Base-by-base conservation (phyloP, 2,329 filamentous ascomycete species). In the Pestalotiopsis sp. region DNA sequence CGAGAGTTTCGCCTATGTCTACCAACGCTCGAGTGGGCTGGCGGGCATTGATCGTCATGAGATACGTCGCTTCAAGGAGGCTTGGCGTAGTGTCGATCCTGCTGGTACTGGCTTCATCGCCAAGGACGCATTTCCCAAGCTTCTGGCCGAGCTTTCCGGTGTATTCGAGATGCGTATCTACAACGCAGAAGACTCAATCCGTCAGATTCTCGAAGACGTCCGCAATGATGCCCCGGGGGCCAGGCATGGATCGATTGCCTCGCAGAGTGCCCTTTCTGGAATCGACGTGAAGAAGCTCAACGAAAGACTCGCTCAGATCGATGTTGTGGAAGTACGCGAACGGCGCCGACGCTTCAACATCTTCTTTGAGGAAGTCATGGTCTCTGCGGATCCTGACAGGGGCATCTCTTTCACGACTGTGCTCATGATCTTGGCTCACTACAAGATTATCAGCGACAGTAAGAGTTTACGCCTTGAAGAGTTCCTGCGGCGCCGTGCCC, bases 1-100 rank as follows among this genome's bases (percentile, higher is more conserved):
- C 82, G 96, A 99, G 83, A 98, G 95, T 81, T 99, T 99, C 86
- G 97, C 94, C 79, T 99, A 99, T 77, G 96, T 99, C 71, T 99
- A 98, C 79, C 97, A 99, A 82, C 90, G 94, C 71, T 98, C 95
- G 70, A 97, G 93, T 76, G 94, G 94, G n/a, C 87, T 98, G 74
- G 94, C 93, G 5, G 92, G 93, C 70, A 92, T 99, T 75, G 97
- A 94, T 75, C 89, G 96, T 72, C 94, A 98, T 75, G 96, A 99
- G 79, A 94, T 98, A 72, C 91, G 96, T 61, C 91, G 95, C 4
- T 99, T 98, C 88, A 99, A 99, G 81, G 94, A 98, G 82, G 96
- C 96, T 1, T 99, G 96, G 96, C 93, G 96, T 68, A 96, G 93
- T 69, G 94, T 96, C 71, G 96, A 99, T 80, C 95, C 96, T 2